Conservation (phyloP, 2,329 filamentous ascomycete species). For the Podosphaera xanthii region DNA sequence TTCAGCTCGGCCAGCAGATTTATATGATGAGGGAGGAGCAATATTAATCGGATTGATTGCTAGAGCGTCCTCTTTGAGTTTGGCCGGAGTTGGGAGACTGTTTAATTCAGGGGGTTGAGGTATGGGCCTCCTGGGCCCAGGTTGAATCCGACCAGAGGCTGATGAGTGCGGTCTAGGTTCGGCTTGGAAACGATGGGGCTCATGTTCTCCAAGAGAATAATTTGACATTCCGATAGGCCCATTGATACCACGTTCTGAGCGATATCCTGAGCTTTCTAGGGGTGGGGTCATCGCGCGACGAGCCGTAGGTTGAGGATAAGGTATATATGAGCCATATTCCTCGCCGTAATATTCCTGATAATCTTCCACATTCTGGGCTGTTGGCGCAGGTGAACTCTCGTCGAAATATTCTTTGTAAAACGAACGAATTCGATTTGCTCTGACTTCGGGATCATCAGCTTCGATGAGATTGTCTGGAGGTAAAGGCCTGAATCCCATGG, state of each 20-base stretch:
- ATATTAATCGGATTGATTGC: constrained; percentile 56
- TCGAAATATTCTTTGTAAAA: constrained; percentile 99
- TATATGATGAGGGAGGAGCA: constrained; percentile 50
- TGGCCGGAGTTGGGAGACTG: constrained; percentile 64
- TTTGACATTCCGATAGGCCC: constrained; percentile 26
- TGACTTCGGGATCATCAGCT: constrained; percentile 74
- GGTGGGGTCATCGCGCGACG: constrained; percentile 93
- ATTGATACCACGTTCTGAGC: constrained; percentile 20
- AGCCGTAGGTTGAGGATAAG: constrained; percentile 64
- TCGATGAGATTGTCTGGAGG: constrained; percentile 61
- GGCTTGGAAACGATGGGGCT: constrained; percentile 13
- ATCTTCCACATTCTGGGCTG: constrained; percentile 46
- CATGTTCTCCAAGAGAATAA: constrained; percentile 5
- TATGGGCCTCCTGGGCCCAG: constrained; percentile 26
- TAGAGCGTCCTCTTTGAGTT: constrained; percentile 63
- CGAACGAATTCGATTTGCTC: constrained; percentile 88
- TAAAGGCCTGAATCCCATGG: constrained; percentile 57
- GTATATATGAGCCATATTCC: constrained; percentile 34
- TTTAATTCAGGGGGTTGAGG: constrained; percentile 53
- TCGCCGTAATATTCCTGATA: constrained; percentile 47
- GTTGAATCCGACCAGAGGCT: constrained; percentile 21
- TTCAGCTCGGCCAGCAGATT: constrained; percentile 43
- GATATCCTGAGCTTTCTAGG: constrained; percentile 26
- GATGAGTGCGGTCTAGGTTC: constrained; percentile 40
- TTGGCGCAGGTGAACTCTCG: constrained; percentile 33